Evolutionary conservation across 2,329 filamentous ascomycete species (phyloP), one percentile per base, ranked within the genome.

Genomic region (Metarhizium album): DNA sequence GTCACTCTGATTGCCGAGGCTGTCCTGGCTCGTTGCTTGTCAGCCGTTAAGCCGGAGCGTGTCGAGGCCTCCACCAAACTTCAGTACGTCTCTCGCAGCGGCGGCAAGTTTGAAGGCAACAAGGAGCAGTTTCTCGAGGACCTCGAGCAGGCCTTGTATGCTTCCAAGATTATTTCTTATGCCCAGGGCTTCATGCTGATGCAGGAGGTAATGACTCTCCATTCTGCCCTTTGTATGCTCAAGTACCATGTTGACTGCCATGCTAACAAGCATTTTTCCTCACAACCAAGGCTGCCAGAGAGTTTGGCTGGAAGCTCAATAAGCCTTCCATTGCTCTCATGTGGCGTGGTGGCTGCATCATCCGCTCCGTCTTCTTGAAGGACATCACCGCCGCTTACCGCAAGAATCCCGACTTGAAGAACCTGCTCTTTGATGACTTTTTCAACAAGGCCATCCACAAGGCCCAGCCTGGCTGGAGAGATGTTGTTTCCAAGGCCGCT

Each of bases 151-250:
- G 93, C 91, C 60, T 83, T 98, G 55, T 98, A 98, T 69, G 93
- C 93, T 60, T 97, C 91, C 67, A 98, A 98, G 87, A 98, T 98
- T 70, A 96, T 98, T 74, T 98, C 93, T 20, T 98, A 98, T 70
- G 90, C 93, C 59, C 93, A 98, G 77, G 93, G 93, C 69, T 98
- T 98, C 83, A 97, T 97, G 91, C 82, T 98, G 67, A 97, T 98
- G 82, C 91, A 97, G 78, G 86, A 95, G 75, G 89, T 90, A 73
- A n/a, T 73, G 83, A 23, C 20, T 13, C 22, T 3, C 38, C 16
- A 35, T 45, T 27, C 6, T 22, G 18, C 16, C 46, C 20, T 18
- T 38, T 37, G 20, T 27, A 24, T 11, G 22, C n/a, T 27, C 6
- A 18, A 18, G 23, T 13, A 38, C 46, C 14, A 9, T 16, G 20